Evolutionary conservation across 2,329 filamentous ascomycete genomes (phyloP).

Genomic region (Cercospora janseana): DNA sequence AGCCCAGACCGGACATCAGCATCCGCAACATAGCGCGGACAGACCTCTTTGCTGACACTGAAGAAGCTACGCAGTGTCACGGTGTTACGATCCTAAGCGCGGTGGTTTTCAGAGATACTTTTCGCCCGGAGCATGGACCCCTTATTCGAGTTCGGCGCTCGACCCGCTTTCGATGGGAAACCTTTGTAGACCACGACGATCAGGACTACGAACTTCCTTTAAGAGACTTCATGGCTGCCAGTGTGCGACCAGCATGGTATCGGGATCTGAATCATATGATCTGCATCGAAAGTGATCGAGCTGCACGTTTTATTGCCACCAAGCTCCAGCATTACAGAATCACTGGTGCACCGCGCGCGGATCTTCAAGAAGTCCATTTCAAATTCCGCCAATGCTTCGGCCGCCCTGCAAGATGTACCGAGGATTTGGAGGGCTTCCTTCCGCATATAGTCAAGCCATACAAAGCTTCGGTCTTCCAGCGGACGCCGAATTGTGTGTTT

Average conservation of each 20-base stretch:
- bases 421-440: background rate
- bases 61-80: conserved; percentile 10
- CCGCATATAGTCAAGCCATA: background rate
- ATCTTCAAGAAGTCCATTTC: conserved; percentile 1
- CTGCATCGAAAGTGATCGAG: conserved; percentile 13
- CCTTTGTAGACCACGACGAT: conserved; percentile 4
- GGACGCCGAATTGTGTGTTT: background rate
- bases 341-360: conserved; percentile 1
- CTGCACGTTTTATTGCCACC: conserved; percentile 15
- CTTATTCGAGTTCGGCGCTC: conserved; percentile 13
- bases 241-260: conserved; percentile 11
- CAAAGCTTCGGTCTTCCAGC: background rate
- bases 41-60: conserved; percentile 9
- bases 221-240: conserved; percentile 12
- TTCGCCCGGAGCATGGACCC: background rate
- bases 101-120: conserved; percentile 7
- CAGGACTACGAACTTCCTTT: conserved; percentile 11
- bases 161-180: conserved; percentile 5
- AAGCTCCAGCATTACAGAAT: conserved; percentile 3
- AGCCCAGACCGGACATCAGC: background rate
- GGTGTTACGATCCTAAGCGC: conserved; percentile 9
- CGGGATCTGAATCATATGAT: conserved; percentile 20
- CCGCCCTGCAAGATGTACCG: background rate
- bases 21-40: conserved; percentile 1
- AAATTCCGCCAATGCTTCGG: conserved; percentile 16